Base-by-base conservation (phyloP, 768 basidiomycete genomes). In the Termitomyces sp. region DNA sequence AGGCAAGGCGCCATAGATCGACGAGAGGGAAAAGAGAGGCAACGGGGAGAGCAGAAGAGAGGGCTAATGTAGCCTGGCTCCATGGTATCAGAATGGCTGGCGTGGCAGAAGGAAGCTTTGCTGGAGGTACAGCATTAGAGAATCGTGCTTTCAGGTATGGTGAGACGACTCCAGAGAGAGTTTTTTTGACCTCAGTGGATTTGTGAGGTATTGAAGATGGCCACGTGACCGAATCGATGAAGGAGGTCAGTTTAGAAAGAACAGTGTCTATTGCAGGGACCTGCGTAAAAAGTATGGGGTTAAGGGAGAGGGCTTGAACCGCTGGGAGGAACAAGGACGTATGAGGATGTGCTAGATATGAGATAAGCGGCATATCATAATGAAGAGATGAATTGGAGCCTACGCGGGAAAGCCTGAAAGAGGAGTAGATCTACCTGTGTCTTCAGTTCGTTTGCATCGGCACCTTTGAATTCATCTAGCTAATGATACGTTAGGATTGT, bases 361-460 rank as follows among this genome's bases (percentile, higher is more conserved):
- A 28, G 42, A 37, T 39, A 41, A 49, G 51, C 12, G 44, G 20
- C 28, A 54, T 26, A 22, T 55, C 10, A 34, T n/a, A 33, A 9
- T 3, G 50, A 55, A n/a, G 55, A 39, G n/a, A 47, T 15, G 5
- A 48, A 46, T 20, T 4, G 28, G 8, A 18, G 78, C 90, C 44
- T 66, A 92, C 92, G 87, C 56, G 94, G 93, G 67, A 84, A 93
- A 0, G 87, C 89, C 59, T 86, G 81, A 69, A 81, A 91, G 6
- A 91, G 68, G 33, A 95, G 73, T 51, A 92, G 66, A 69, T 91
- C 86, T 1, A 92, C 78, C 66, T 92, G 89, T 0, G 85, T 81
- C 59, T 79, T 77, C 44, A 96, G 71, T 66, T 93, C 92, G 2
- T 74, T 74, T 1, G 78, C 78, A 70, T 93, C 74, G 1, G 82